Evolutionary conservation across 192 early-diverging fungal species (phyloP), one percentile per base, ranked within the genome.

Genomic region (Paraglomus occultum): DNA sequence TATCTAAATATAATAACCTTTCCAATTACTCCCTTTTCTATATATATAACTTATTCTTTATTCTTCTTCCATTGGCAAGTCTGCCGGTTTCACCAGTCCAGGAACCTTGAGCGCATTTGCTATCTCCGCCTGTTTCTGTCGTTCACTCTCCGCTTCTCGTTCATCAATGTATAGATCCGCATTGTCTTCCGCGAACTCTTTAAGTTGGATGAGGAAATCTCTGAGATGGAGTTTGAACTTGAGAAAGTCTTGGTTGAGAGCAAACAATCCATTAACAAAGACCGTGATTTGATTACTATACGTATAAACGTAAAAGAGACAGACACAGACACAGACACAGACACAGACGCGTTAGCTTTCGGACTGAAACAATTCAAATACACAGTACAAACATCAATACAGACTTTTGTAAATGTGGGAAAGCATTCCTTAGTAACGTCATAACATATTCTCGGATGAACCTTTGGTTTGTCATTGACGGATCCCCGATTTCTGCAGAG

Each of bases 61-160:
- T 61, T 83, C 79, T 39, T 85, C 81, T 70, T 78, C 84, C 17
- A 77, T 80, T 20, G 85, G 85, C 79, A 90, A 77, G 44, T 94
- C 92, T n/a, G 83, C 80, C 9, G 96, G 96, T 79, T 99, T 99
- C 61, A 99, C 82, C 91, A 99, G 92, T 54, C 97, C 97, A 5
- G 97, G 97, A 80, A 99, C 90, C 73, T 83, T 81, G 64, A 92
- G 75, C 12, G 94, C 93, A 64, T 86, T 84, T 70, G 93, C 92
- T 74, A 89, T 81, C 40, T 96, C 94, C 73, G 73, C 74, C 80
- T 92, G 87, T 78, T 87, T 87, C 79, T 89, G 92, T 54, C 70
- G 71, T 70, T 91, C 89, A 14, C 88, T 78, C 69, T 94, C 93
- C 38, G 83, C 85, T 81, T 99, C 97, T 65, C 91, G 84, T 74